phyloP scores from a whole-genome alignment of 306 rosid genomes.

The Cucurbita ficifolia region DNA sequence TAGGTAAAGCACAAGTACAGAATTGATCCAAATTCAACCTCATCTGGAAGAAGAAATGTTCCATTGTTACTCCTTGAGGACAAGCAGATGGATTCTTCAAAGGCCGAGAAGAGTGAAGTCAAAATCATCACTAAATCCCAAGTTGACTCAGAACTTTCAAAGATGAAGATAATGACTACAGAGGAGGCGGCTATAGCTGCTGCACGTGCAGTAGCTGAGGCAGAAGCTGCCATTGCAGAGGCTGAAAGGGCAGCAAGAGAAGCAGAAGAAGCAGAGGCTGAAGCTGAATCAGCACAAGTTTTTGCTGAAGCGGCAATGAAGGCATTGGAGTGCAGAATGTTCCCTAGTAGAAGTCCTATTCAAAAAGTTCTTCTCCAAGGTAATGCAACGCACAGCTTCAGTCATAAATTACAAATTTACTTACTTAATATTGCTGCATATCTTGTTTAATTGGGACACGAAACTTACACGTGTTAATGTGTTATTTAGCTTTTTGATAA shows the following conservation, averaged over 20 bases:
- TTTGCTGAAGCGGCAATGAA: conserved; percentile 86
- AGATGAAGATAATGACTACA: conserved; percentile 65
- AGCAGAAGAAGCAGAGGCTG: conserved; percentile 88
- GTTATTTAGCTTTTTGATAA: background rate
- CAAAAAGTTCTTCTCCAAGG: conserved; percentile 5
- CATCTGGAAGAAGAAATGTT: conserved; percentile 52
- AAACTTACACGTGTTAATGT: background rate
- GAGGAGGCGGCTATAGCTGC: conserved; percentile 86
- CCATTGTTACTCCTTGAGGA: conserved; percentile 34
- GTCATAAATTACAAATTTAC: background rate
- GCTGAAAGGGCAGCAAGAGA: conserved; percentile 90
- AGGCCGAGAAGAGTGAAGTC: conserved; percentile 32
- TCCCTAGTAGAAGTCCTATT: conserved; percentile 10
- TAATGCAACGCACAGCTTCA: background rate
- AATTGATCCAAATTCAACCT: conserved; percentile 32
- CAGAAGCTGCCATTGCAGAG: conserved; percentile 81
- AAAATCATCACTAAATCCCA: conserved; percentile 45
- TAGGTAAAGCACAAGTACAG: conserved; percentile 76
- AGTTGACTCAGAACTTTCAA: conserved; percentile 59
- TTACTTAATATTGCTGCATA: background rate
- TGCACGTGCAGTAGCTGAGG: conserved; percentile 85
- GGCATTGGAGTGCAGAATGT: conserved; percentile 61
- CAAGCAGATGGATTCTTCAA: conserved; percentile 39
- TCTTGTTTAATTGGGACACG: background rate
- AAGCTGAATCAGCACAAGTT: conserved; percentile 83